phyloP scores from a whole-genome alignment of 2,329 filamentous ascomycete species.

The Blastomyces gilchristii region DNA sequence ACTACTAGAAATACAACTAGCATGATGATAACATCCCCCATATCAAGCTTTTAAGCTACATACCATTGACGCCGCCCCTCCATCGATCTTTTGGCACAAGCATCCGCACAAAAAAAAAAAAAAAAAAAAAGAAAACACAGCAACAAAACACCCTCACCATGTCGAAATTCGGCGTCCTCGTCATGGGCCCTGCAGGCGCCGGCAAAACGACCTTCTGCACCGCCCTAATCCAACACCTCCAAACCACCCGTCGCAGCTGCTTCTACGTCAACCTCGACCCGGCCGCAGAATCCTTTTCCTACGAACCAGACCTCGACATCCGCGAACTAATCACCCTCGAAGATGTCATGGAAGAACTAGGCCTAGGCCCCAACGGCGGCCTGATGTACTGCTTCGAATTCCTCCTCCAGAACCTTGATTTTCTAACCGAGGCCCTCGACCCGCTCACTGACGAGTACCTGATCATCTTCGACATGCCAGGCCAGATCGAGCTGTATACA shows the following conservation, averaged over 20 bases:
- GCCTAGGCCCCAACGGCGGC: constrained; percentile 80
- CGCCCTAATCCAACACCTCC: constrained; percentile 82
- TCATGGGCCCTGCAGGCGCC: constrained; percentile 92
- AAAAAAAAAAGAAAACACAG: background rate
- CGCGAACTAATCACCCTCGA: constrained; percentile 87
- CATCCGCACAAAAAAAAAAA: background rate
- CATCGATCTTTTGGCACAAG: background rate
- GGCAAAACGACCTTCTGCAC: constrained; percentile 98
- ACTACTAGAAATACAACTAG: background rate
- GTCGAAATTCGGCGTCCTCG: constrained; percentile 89
- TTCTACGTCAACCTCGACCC: constrained; percentile 99
- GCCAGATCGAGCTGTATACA: constrained; percentile 97
- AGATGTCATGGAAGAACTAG: constrained; percentile 94
- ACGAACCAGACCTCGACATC: constrained; percentile 88
- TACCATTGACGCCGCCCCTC: background rate
- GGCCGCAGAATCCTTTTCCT: constrained; percentile 84
- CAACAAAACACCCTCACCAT: constrained; percentile 37
- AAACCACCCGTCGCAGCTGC: constrained; percentile 80
- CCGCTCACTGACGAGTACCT: constrained; percentile 86
- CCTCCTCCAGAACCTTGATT: constrained; percentile 87
- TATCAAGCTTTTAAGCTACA: background rate
- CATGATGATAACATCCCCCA: background rate
- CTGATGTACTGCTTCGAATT: constrained; percentile 97
- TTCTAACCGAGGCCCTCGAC: constrained; percentile 74
- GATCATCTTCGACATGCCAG: constrained; percentile 97